Base-by-base conservation (phyloP, 2,329 filamentous ascomycete species). In the Metarhizium guizhouense region DNA sequence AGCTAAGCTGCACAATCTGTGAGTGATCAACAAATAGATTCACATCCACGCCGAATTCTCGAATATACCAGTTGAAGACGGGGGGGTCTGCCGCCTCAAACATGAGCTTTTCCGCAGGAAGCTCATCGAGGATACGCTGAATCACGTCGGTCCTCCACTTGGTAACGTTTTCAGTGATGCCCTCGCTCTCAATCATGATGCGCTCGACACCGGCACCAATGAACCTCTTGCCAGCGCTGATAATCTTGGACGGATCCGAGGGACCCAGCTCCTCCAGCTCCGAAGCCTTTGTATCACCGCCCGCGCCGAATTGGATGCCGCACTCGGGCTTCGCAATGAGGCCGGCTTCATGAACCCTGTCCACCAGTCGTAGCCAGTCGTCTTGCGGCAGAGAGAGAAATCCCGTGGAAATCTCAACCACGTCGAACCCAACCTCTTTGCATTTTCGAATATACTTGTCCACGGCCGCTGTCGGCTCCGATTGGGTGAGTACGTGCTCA, bases 171-270 rank as follows among this genome's bases (percentile, higher is more conserved):
- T 81, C 78, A 0, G 79, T 82, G 59, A 82, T 82, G 0, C 79
- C 79, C 65, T 82, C 78, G n/a, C 77, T 80, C 62, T 83, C 78
- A 54, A 81, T 79, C 78, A 82, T 82, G 61, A 82, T 70, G 8
- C 77, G 68, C 63, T 81, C 78, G 3, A 82, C 77, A 0, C 78
- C 79, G 0, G 70, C 74, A 18, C 76, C 70, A 16, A 81, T 69
- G 59, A 82, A 82, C 47, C 69, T 68, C 56, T 68, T 74, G 11
- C 75, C 78, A 58, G 80, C 63, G 54, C 76, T 73, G 20, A 80
- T 70, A 72, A 45, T 45, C 18, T 45, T 45, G 42, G 16, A 45
- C 7, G n/a, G 42, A 16, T 45, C 42, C 16, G 42, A 20, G 6
- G 18, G 42, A 8, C 42, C 42, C 42, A 45, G n/a, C 7, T 6